Evolutionary conservation across 768 basidiomycete genomes (phyloP).

Genomic region (Collybia mongolica): DNA sequence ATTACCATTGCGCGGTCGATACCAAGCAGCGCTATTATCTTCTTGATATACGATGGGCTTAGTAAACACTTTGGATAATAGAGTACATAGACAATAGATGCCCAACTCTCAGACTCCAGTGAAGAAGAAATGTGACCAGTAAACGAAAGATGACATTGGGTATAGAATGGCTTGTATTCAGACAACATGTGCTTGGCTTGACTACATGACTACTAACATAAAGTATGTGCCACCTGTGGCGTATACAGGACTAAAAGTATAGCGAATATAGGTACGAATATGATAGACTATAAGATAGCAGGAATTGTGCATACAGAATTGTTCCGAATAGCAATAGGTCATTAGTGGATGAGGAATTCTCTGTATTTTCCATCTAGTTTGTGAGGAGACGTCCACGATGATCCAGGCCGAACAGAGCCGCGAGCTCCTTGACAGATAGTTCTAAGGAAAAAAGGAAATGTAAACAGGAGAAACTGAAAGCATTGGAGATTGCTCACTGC

Average conservation of each 20-base stretch:
- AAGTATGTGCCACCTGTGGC: no score
- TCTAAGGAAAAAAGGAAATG: conserved; percentile 21
- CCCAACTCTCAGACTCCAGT: not conserved
- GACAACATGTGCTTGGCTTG: no score
- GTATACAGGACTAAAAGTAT: no score
- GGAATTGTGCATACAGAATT: no score
- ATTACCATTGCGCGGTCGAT: conserved; percentile 81
- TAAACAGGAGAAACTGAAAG: not conserved
- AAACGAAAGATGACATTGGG: no score
- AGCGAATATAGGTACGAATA: no score
- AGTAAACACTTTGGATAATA: conserved; percentile 36
- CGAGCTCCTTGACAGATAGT: conserved; percentile 49
- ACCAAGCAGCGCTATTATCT: conserved; percentile 87
- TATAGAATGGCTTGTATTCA: no score
- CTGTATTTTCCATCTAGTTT: not conserved
- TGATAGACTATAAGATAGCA: no score
- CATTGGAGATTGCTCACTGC: conserved; percentile 33
- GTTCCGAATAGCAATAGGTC: no score
- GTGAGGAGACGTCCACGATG: conserved; percentile 29
- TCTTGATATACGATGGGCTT: conserved; percentile 83
- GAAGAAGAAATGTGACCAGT: no score
- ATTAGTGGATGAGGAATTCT: no score
- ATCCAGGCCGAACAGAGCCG: conserved; percentile 45
- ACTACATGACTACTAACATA: no score
- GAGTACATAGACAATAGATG: not conserved